Conservation (phyloP, 1,139 yeast genomes). For the Candida albicans region DNA sequence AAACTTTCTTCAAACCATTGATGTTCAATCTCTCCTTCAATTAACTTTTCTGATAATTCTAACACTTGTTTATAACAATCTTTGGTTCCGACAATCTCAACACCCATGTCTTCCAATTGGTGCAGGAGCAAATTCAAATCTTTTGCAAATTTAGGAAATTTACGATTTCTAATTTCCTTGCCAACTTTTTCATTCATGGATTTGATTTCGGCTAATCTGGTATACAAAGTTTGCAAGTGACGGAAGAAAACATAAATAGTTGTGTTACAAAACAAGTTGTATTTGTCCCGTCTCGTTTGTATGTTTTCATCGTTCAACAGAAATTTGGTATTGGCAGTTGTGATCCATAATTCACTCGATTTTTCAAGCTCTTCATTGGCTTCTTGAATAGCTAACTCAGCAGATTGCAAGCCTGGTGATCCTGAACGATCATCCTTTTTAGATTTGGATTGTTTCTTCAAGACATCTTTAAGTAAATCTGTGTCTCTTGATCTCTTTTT, state of each 20-base stretch:
- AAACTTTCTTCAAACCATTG: conserved; percentile 94
- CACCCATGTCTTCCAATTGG: conserved; percentile 78
- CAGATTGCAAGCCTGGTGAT: conserved; percentile 28
- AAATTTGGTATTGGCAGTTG: conserved; percentile 39
- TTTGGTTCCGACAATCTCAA: conserved; percentile 66
- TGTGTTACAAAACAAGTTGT: conserved; percentile 87
- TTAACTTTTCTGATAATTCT: conserved; percentile 67
- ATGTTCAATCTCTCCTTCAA: conserved; percentile 91
- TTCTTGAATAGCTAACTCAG: conserved; percentile 39
- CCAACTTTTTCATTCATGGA: conserved; percentile 62
- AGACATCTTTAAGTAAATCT: conserved; percentile 72
- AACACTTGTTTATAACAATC: conserved; percentile 77
- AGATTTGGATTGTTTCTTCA: conserved; percentile 62
- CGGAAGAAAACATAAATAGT: conserved; percentile 89
- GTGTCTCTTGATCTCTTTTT: conserved; percentile 60
- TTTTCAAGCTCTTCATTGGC: conserved; percentile 49
- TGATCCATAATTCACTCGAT: conserved; percentile 70
- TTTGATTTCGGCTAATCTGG: conserved; percentile 77
- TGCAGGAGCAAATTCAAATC: conserved; percentile 82
- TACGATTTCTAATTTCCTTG: conserved; percentile 66
- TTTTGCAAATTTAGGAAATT: conserved; percentile 78
- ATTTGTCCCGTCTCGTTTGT: conserved; percentile 45
- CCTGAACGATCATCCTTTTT: conserved; percentile 40
- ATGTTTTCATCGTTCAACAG: conserved; percentile 26
- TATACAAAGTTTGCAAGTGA: conserved; percentile 76